Evolutionary conservation across 306 rosid species (phyloP), one percentile per base, ranked within the genome.

Genomic region (Ceratonia siliqua): DNA sequence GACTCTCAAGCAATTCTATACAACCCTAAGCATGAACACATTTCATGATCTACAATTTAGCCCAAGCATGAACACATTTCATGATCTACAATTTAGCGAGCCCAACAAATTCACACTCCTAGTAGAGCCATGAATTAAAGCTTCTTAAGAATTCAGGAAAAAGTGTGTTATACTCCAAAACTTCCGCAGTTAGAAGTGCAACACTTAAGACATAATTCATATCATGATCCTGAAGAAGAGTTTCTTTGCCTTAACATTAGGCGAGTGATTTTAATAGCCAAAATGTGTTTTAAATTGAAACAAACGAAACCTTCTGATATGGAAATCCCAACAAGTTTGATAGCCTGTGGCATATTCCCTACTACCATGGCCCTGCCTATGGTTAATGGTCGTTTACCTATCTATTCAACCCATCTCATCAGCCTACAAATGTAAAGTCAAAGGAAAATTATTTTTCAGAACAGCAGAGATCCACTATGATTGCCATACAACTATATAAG

Each of bases 371-470:
- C 55, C 74, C 42, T 70, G 78, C 78, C 78, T 64, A 21, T 22
- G 46, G 30, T 42, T 64, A 62, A n/a, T 36, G 62, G 22, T 28
- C 25, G 36, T 73, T 77, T 71, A 71, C 41, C 71, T 25, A 56
- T 54, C 32, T 56, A 46, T 25, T 57, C 70, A 65, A 62, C 62
- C 72, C 70, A 68, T 28, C 75, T 18, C 77, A 73, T 42, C 73
- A 57, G 35, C 72, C 59, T 10, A 72, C 20, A 57, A 28, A 58
- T 35, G 49, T 35, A n/a, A 82, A 52, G 42, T 43, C 56, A 69
- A 62, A 61, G 43, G 45, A 28, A 59, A 74, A 20, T 39, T 46
- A 36, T 11, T 69, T 15, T 68, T 52, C 45, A 52, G 28, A 74
- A 53, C 76, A 74, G 49, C 38, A 25, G 48, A 68, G 30, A 41